Conservation (phyloP, 2,329 filamentous ascomycete species). For the Cordyceps javanica region DNA sequence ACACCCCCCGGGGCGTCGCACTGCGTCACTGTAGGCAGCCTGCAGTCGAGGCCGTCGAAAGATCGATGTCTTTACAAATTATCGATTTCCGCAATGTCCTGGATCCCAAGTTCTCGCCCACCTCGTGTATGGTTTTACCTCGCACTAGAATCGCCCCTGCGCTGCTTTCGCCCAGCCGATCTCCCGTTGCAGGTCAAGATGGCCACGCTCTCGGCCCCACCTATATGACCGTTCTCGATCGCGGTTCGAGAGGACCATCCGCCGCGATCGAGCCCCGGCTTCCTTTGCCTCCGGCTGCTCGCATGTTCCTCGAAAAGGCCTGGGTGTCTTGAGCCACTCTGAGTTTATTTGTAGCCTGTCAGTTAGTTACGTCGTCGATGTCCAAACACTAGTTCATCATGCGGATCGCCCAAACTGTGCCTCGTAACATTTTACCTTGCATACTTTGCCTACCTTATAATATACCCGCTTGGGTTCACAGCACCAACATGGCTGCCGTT, state of each 20-base stretch:
- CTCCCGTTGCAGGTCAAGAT: slow-evolving; percentile 1
- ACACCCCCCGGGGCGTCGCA: background rate
- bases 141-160: background rate
- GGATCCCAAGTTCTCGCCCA: background rate
- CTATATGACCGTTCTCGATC: slow-evolving; percentile 1
- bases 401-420: background rate
- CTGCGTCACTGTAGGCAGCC: background rate
- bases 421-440: background rate
- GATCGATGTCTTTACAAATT: slow-evolving; percentile 6
- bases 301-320: background rate
- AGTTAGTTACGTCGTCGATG: slow-evolving; percentile 4
- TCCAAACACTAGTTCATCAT: background rate
- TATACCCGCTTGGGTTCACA: background rate
- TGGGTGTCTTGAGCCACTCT: background rate
- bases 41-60: background rate
- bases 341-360: background rate
- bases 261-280: slow-evolving; percentile 1
- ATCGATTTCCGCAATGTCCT: background rate
- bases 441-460: background rate
- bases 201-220: background rate
- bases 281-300: background rate
- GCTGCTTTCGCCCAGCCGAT: slow-evolving; percentile 3
- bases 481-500: background rate
- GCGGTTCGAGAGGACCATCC: background rate
- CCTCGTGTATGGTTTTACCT: background rate